Base-by-base conservation (phyloP, 441 rosid genomes). In the Brassica balearica region DNA sequence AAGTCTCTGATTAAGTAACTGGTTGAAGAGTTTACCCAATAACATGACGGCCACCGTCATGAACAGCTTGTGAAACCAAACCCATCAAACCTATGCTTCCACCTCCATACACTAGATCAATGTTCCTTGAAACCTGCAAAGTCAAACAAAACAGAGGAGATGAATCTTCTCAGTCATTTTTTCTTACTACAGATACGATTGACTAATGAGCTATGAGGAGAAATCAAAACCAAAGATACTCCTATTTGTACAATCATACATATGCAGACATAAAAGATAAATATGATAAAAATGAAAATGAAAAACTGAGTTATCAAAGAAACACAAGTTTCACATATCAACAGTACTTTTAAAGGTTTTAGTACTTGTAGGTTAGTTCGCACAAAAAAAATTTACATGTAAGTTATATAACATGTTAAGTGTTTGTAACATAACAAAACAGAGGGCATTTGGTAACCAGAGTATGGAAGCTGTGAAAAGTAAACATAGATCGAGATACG, bases 41-140 rank as follows among this genome's bases (percentile, higher is more conserved):
- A 73, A 89, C 93, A 77, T 75, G 89, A 2, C 91, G 84, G 14
- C 93, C 93, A 51, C 90, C 91, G 25, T 85, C 84, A 78, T 86
- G 87, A 65, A 87, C 93, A 71, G 83, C 89, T 73, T 83, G 91
- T 34, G 91, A 89, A 71, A 89, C 85, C 71, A 87, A 61, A 72
- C 93, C 93, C 93, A 89, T 89, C 71, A 89, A 75, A 9, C 93
- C 93, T 51, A 89, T 64, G 66, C 93, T 87, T 76, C 93, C 91
- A 76, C 93, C 93, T 15, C 93, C 93, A 51, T 89, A 89, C 22
- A 89, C 93, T 71, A 89, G 85, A 74, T 85, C 90, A 79, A 87
- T 74, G 69, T 80, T 83, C 75, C 87, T 82, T 63, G 84, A 76
- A n/a, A 89, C 88, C 92, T 89, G 68, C 9, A 58, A 22, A 29